phyloP scores from a whole-genome alignment of 2,329 filamentous ascomycete species.

The Fusarium verticillioides region DNA sequence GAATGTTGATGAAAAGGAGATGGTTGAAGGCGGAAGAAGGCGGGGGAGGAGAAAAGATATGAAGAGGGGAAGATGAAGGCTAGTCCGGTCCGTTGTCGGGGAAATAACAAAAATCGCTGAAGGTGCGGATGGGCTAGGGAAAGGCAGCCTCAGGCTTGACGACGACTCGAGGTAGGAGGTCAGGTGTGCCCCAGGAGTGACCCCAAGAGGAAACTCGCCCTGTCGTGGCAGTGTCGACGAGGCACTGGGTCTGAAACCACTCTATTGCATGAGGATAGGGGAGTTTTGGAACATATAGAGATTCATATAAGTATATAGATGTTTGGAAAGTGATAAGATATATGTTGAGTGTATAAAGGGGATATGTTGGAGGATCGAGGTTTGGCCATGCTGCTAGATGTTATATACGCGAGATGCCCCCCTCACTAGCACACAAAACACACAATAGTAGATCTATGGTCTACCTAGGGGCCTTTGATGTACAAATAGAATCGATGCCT shows the following conservation, averaged over 20 bases:
- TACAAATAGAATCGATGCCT: neutral
- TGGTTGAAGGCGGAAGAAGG: neutral
- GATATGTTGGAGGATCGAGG: no score
- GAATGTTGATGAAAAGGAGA: neutral
- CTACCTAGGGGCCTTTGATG: rapidly evolving
- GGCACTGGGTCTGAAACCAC: neutral
- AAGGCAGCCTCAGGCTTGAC: neutral
- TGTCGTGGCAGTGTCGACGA: rapidly evolving
- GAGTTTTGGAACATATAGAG: rapidly evolving
- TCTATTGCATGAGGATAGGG: rapidly evolving
- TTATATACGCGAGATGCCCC: rapidly evolving
- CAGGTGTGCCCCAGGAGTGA: neutral
- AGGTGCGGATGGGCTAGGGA: neutral
- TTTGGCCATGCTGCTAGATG: neutral
- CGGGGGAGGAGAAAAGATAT: no score
- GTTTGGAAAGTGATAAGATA: rapidly evolving
- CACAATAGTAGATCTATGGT: rapidly evolving
- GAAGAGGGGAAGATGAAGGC: neutral
- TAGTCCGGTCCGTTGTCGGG: neutral
- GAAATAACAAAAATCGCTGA: neutral
- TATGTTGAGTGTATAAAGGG: neutral
- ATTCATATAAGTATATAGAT: rapidly evolving
- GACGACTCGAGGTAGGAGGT: neutral
- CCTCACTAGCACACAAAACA: rapidly evolving
- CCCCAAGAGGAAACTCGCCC: neutral